These are phyloP conservation scores for Escovopsis sp. DNA, from an alignment of 2,329 filamentous ascomycete species.

Conservation along the genomic window DNA sequence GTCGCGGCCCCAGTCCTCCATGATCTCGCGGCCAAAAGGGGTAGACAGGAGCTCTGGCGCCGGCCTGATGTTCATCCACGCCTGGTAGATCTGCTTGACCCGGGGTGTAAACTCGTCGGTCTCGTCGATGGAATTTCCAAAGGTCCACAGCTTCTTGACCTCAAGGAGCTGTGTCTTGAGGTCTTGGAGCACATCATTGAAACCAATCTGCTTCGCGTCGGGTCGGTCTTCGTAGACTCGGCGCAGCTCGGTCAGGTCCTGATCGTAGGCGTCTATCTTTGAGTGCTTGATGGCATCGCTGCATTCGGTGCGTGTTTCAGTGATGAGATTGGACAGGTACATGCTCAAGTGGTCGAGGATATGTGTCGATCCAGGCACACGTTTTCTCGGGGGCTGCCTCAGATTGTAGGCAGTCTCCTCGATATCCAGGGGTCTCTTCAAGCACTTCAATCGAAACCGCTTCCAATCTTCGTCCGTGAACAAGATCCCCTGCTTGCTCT, in stretches of 20 bases:
- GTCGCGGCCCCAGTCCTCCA: constrained; percentile 13
- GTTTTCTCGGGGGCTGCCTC: constrained; percentile 11
- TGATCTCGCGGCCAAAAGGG: constrained; percentile 12
- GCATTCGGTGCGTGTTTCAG: constrained; percentile 20
- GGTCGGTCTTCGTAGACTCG: no score
- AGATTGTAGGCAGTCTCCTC: constrained; percentile 30
- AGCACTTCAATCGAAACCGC: constrained; percentile 15
- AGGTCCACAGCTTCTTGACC: constrained; percentile 20
- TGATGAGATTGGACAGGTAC: constrained; percentile 35
- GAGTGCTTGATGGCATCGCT: constrained; percentile 7
- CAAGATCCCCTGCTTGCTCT: constrained; percentile 36
- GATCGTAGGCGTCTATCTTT: constrained; percentile 2
- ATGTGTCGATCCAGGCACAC: constrained; percentile 20
- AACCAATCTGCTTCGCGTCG: constrained; percentile 10
- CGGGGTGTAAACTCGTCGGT: constrained; percentile 11
- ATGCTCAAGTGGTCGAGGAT: constrained; percentile 50
- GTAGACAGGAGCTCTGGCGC: constrained; percentile 9
- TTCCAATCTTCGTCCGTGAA: constrained; percentile 30
- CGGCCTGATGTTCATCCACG: constrained; percentile 28
- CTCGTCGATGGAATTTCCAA: constrained; percentile 5
- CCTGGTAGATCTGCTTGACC: constrained; percentile 21
- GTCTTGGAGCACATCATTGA: constrained; percentile 15
- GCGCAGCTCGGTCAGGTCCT: constrained; percentile 9
- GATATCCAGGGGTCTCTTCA: constrained; percentile 9
- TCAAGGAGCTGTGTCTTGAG: constrained; percentile 19